Conservation (phyloP, 2,329 filamentous ascomycete genomes). For the Neofusicoccum parvum region DNA sequence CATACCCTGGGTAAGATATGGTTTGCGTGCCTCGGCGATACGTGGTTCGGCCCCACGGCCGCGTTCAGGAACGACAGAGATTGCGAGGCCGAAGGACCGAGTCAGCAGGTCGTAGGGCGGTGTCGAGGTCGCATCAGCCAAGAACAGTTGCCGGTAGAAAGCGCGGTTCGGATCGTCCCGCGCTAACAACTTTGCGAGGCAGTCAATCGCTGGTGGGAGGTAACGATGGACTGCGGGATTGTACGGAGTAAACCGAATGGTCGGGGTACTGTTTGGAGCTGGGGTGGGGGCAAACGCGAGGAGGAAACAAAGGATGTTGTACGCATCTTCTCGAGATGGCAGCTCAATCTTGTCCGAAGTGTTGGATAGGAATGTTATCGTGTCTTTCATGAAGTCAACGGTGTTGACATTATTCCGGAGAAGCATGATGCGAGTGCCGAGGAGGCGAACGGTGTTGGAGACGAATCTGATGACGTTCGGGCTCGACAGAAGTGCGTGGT, state of each 20-base stretch:
- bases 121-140: conserved; percentile 65
- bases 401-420: conserved; percentile 81
- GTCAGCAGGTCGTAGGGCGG: conserved; percentile 80
- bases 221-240: conserved; percentile 83
- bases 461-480: conserved; percentile 80
- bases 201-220: conserved; percentile 85
- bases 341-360: conserved; percentile 79
- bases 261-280: conserved; percentile 57
- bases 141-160: conserved; percentile 81
- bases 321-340: conserved; percentile 81
- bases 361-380: conserved; percentile 87
- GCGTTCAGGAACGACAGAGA: conserved; percentile 79
- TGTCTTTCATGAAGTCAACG: conserved; percentile 96
- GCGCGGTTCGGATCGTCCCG: conserved; percentile 90
- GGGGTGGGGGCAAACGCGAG: conserved; percentile 86
- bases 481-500: conserved; percentile 74
- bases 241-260: conserved; percentile 76
- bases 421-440: conserved; percentile 87
- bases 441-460: conserved; percentile 78
- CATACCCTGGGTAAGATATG: conserved; percentile 88
- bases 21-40: conserved; percentile 80
- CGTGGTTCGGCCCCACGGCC: conserved; percentile 62
- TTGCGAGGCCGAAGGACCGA: conserved; percentile 80
- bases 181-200: conserved; percentile 86
- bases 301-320: conserved; percentile 84